Evolutionary conservation across 2,329 filamentous ascomycete species (phyloP).

Genomic region (Fusarium sp.): DNA sequence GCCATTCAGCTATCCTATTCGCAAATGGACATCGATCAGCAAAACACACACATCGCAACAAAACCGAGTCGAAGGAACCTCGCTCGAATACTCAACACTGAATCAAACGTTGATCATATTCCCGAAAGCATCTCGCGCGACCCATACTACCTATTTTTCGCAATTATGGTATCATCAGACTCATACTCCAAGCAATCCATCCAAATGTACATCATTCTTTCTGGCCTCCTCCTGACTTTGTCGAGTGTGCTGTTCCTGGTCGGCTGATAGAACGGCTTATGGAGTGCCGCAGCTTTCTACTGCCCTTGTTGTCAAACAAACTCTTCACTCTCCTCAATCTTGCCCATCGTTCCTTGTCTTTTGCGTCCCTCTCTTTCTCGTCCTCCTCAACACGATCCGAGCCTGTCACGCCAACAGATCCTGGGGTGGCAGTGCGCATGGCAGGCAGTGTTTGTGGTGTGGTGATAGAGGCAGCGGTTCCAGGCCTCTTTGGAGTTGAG

Average conservation of each 20-base stretch:
- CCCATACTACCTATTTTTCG: background rate
- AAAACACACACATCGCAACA: background rate
- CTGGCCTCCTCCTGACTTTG: slow-evolving; percentile 35
- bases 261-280: slow-evolving; percentile 53
- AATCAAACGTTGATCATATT: background rate
- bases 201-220: slow-evolving; percentile 23
- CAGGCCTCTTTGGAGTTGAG: slow-evolving; percentile 38
- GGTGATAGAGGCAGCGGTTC: slow-evolving; percentile 28
- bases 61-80: background rate
- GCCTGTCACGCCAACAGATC: slow-evolving; percentile 17
- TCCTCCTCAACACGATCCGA: slow-evolving; percentile 50
- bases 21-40: background rate
- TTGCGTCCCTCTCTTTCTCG: slow-evolving; percentile 62
- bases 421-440: slow-evolving; percentile 16
- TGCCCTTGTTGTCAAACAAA: slow-evolving; percentile 74
- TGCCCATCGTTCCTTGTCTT: slow-evolving; percentile 81
- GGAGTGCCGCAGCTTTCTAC: slow-evolving; percentile 62
- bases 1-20: background rate
- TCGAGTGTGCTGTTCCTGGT: slow-evolving; percentile 56
- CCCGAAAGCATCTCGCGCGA: background rate
- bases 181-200: background rate
- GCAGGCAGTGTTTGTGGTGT: slow-evolving; percentile 23
- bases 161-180: slow-evolving; percentile 22
- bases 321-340: slow-evolving; percentile 78
- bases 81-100: background rate